Evolutionary conservation across 2,329 filamentous ascomycete genomes (phyloP), one percentile per base, ranked within the genome.

Genomic region (Ambrosiella xylebori): DNA sequence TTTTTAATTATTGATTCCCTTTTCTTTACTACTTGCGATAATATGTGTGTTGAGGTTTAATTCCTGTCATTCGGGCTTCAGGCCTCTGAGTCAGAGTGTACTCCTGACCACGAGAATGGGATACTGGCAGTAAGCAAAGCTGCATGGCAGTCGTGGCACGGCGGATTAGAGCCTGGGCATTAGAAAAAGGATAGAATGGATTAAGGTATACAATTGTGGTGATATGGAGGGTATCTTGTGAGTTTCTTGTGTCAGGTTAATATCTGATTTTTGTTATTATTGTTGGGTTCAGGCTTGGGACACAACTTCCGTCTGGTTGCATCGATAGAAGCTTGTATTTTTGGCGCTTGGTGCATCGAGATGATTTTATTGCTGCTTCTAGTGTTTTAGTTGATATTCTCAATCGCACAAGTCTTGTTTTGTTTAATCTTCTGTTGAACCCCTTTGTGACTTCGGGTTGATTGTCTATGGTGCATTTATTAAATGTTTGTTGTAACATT

Each of bases 1-100:
- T 56, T 61, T 61, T 58, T 61, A 61, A 61, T 61, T 61, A 58
- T 61, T 61, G 59, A 61, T 61, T 61, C 59, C 59, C 59, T 61
- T 58, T 60, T 57, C 52, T 58, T 57, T 59, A 51, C 35, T 38
- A 38, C 40, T 17, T 51, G 27, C 39, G 6, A 57, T 57, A 40
- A 51, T 47, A 47, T 47, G 44, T 47, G 44, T 11, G n/a, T n/a
- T 17, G 7, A 9, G 9, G 8, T 38, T 39, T 38, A 36, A n/a
- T 15, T 11, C 51, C 35, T 12, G 36, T 54, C n/a, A 36, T n/a
- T 54, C 12, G 13, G 9, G 36, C 51, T 37, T 17, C 38, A 36
- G 37, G 5, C 15, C 17, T 39, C 19, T 13, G 38, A 27, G 19
- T 40, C 19, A 7, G 12, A 15, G 45, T 49, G 13, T 15, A 54